Percentiles rank a stretch among this genome's conserved stretches.
Conservation (phyloP, 2,329 filamentous ascomycete species). For the Trichoderma polysporum region DNA sequence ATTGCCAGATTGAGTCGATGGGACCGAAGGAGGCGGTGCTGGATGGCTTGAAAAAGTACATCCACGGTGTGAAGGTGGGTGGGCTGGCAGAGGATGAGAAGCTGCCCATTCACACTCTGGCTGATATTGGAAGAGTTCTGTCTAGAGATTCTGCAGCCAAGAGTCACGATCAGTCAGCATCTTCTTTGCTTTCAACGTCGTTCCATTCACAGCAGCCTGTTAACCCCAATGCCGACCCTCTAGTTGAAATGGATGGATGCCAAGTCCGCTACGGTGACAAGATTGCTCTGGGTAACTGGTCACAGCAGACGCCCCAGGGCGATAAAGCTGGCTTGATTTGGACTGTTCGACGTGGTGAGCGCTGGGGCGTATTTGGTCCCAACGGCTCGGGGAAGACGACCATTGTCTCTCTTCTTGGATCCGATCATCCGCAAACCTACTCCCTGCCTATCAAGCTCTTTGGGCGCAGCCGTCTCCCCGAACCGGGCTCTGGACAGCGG, state of each 20-base stretch:
- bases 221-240: slow-evolving; percentile 55
- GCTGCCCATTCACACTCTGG: slow-evolving; percentile 48
- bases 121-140: slow-evolving; percentile 51
- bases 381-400: slow-evolving; percentile 98
- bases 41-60: slow-evolving; percentile 49
- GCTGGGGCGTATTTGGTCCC: slow-evolving; percentile 90
- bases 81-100: slow-evolving; percentile 46
- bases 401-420: slow-evolving; percentile 85
- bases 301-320: slow-evolving; percentile 53
- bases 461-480: slow-evolving; percentile 75
- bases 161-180: background rate
- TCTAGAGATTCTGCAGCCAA: slow-evolving; percentile 24
- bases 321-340: slow-evolving; percentile 68
- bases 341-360: slow-evolving; percentile 78
- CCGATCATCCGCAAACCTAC: slow-evolving; percentile 94
- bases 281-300: slow-evolving; percentile 78
- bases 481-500: slow-evolving; percentile 60
- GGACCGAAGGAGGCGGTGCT: slow-evolving; percentile 66
- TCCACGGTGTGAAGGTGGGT: slow-evolving; percentile 47
- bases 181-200: slow-evolving; percentile 14
- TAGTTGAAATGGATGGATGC: slow-evolving; percentile 87
- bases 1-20: slow-evolving; percentile 64
- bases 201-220: slow-evolving; percentile 26
- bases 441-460: slow-evolving; percentile 85
- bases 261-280: slow-evolving; percentile 77